Evolutionary conservation across 331 rosid species (phyloP).

Genomic region (Phaseolus coccineus): DNA sequence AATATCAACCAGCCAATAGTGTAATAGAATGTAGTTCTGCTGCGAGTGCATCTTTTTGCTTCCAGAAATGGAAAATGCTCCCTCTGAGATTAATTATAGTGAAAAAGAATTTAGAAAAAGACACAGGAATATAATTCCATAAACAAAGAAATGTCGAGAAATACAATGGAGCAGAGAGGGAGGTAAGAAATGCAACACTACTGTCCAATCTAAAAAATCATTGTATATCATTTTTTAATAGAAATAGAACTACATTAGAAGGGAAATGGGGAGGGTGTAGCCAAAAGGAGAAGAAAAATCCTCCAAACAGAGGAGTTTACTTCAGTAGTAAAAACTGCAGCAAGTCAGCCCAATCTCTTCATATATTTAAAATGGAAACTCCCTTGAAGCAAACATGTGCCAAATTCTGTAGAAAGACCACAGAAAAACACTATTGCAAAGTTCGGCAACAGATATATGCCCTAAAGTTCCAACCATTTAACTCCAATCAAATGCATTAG

Average conservation of each 20-base stretch:
- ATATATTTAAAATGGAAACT: neutral
- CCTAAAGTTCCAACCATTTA: no score
- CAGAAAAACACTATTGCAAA: neutral
- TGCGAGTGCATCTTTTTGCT: conserved; percentile 85
- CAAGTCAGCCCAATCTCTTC: conserved; percentile 11
- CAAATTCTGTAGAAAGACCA: neutral
- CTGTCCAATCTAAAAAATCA: conserved; percentile 22
- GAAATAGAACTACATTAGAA: conserved; percentile 13
- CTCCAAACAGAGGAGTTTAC: neutral
- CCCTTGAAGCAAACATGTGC: neutral
- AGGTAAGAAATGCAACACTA: conserved; percentile 1
- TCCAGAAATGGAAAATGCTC: conserved; percentile 95
- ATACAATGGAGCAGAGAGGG: conserved; percentile 1
- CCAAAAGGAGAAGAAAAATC: conserved; percentile 3
- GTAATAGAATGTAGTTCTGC: conserved; percentile 93
- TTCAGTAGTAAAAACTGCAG: conserved; percentile 3
- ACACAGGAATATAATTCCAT: conserved; percentile 11
- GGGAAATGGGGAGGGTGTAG: neutral
- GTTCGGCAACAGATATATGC: no score
- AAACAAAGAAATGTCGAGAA: neutral
- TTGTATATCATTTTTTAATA: neutral
- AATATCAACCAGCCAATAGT: conserved; percentile 94
- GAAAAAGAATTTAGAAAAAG: conserved; percentile 36
- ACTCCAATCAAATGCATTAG: conserved; percentile 11
- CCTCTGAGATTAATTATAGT: conserved; percentile 63